phyloP scores from a whole-genome alignment of 2,329 filamentous ascomycete genomes.

The Pezicula radicicola region DNA sequence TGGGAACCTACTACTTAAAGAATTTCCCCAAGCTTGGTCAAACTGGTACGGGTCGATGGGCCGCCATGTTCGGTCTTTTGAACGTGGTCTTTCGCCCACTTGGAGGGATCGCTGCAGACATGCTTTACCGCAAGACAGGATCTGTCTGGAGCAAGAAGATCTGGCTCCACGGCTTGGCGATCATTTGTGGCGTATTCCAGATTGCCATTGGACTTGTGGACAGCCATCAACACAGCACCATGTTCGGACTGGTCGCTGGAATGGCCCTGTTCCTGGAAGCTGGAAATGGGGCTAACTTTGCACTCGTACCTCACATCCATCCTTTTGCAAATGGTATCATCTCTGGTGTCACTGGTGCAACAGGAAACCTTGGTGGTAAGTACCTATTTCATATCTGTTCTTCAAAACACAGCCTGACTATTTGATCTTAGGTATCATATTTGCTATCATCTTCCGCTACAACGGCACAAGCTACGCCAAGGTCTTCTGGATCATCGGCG shows the following conservation, averaged over 20 bases:
- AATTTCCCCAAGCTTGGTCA: constrained; percentile 57
- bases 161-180: constrained; percentile 51
- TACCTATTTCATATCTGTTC: too few species aligned
- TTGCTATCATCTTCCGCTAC: constrained; percentile 81
- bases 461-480: constrained; percentile 63
- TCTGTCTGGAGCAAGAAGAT: constrained; percentile 64
- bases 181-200: constrained; percentile 56
- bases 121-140: constrained; percentile 26
- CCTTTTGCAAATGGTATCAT: constrained; percentile 73
- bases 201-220: constrained; percentile 63
- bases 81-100: constrained; percentile 66
- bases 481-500: constrained; percentile 79
- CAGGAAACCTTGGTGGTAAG: constrained; percentile 72
- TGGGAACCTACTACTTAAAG: constrained; percentile 55
- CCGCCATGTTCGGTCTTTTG: constrained; percentile 73
- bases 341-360: constrained; percentile 74
- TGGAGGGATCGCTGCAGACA: constrained; percentile 56
- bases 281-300: constrained; percentile 83
- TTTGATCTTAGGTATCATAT: constrained; percentile 56
- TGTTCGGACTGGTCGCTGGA: constrained; percentile 75
- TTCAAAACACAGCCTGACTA: too few species aligned
- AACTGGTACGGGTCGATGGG: constrained; percentile 57
- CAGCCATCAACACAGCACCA: constrained; percentile 56
- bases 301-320: constrained; percentile 82
- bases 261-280: constrained; percentile 82